Evolutionary conservation across 1,139 yeast species (phyloP).

Genomic region (Entelexis sorbosivorans): DNA sequence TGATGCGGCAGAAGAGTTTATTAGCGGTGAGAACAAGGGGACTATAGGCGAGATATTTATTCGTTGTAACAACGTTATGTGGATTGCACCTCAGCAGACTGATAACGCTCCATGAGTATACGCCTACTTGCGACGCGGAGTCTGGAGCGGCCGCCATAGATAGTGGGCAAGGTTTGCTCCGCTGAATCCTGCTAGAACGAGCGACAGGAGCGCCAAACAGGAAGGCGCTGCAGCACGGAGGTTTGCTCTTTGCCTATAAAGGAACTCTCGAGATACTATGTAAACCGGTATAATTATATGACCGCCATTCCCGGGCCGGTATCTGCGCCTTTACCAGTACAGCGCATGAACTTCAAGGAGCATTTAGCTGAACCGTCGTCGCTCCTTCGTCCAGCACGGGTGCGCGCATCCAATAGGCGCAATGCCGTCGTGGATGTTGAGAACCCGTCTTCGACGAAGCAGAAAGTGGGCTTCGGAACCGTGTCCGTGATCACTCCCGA

Average conservation of each 20-base stretch:
- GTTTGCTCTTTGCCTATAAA: background rate
- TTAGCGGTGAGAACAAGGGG: conserved; percentile 46
- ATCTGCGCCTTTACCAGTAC: background rate
- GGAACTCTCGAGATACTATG: background rate
- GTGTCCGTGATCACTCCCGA: background rate
- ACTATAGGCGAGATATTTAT: conserved; percentile 72
- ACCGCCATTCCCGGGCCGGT: background rate
- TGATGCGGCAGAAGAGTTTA: conserved; percentile 54
- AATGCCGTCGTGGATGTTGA: background rate
- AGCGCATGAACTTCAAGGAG: background rate
- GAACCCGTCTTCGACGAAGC: background rate
- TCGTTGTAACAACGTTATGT: conserved; percentile 37
- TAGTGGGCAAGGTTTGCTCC: background rate
- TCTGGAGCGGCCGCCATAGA: too few species aligned
- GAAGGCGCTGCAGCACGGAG: background rate
- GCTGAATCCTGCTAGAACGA: background rate
- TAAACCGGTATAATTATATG: background rate
- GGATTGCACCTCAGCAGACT: conserved; percentile 28
- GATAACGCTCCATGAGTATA: background rate
- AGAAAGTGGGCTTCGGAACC: background rate
- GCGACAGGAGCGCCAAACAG: background rate
- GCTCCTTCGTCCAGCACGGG: background rate
- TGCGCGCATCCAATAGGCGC: background rate
- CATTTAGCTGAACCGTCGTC: too few species aligned
- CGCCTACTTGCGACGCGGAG: too few species aligned